Base-by-base conservation (phyloP, 805 yeast species). In the Ogataea naganishii region DNA sequence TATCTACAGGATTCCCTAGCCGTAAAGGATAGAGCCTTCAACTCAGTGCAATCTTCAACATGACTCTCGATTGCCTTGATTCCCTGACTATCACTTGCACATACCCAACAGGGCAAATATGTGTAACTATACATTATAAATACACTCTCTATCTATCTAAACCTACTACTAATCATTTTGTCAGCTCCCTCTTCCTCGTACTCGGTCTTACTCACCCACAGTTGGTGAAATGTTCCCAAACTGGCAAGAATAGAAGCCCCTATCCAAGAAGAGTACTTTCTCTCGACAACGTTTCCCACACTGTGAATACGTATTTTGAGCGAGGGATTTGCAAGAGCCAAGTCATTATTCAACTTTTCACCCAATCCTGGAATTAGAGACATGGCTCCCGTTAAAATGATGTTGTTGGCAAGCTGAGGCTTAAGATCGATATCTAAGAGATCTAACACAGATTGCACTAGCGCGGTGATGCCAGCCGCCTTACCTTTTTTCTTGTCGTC, bases 211-310 rank as follows among this genome's bases (percentile, higher is more conserved):
- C 88, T 80, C 2, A 88, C 95, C 96, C 96, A 88, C 58, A 82
- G 61, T 55, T 88, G 96, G 53, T 88, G 96, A 66, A 88, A 88
- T 3, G 95, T 83, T 20, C 96, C 96, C 43, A 88, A 65, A 30
- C 92, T 78, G 5, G 94, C 75, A 33, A 88, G 60, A 22, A 88
- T 86, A 40, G 89, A 78, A 6, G 95, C 96, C 26, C 96, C 96
- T 29, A 88, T 70, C 95, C 96, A 88, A 6, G 89, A 66, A 36
- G 85, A 81, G 48, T 72, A 80, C 40, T 74, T 72, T 48, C 96
- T 70, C 56, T 88, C 96, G 33, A 66, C 66, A 4, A 78, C 53
- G 46, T 75, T 77, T 25, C 96, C 96, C 6, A 80, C 72, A 3
- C 94, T 79, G 42, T 85, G 80, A 20, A 88, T 67, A 48, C 96